phyloP scores from a whole-genome alignment of 192 early-diverging fungal species.

The Dissophora ornata region DNA sequence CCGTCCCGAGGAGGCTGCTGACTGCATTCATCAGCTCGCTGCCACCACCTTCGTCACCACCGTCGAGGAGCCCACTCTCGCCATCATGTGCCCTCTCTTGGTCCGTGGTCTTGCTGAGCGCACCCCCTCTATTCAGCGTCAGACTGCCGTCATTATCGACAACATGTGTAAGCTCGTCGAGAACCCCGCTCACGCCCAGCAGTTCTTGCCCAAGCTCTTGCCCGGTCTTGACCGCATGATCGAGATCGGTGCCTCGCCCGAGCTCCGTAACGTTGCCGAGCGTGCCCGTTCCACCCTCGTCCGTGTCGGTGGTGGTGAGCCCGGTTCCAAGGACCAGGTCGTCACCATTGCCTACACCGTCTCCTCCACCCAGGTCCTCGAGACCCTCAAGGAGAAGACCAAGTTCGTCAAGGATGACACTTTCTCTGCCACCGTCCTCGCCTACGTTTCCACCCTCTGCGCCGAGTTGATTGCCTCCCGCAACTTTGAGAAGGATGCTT shows the following conservation, averaged over 20 bases:
- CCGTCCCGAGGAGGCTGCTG: slow-evolving; percentile 81
- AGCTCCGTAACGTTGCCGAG: slow-evolving; percentile 77
- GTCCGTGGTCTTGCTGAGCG: slow-evolving; percentile 78
- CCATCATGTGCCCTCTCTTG: slow-evolving; percentile 84
- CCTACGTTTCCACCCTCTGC: slow-evolving; percentile 70
- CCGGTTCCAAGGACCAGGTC: slow-evolving; percentile 60
- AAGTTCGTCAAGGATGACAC: slow-evolving; percentile 62
- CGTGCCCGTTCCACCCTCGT: slow-evolving; percentile 75
- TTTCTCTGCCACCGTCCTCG: slow-evolving; percentile 57
- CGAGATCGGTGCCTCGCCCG: slow-evolving; percentile 81
- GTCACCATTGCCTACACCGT: slow-evolving; percentile 64
- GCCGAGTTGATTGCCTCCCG: slow-evolving; percentile 69
- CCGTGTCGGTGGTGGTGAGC: slow-evolving; percentile 69
- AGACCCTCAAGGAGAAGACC: slow-evolving; percentile 64
- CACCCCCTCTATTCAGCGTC: slow-evolving; percentile 76
- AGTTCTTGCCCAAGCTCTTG: slow-evolving; percentile 82
- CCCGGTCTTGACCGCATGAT: slow-evolving; percentile 82
- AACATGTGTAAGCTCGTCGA: slow-evolving; percentile 93
- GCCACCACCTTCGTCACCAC: slow-evolving; percentile 85
- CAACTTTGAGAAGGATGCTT: slow-evolving; percentile 74
- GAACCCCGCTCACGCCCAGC: slow-evolving; percentile 80
- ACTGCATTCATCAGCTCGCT: slow-evolving; percentile 80
- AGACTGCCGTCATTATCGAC: slow-evolving; percentile 85
- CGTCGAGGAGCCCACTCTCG: slow-evolving; percentile 79
- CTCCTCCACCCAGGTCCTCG: slow-evolving; percentile 55